These are phyloP conservation scores for Geum urbanum DNA, from an alignment of 306 rosid genomes.

Conservation along the genomic window DNA sequence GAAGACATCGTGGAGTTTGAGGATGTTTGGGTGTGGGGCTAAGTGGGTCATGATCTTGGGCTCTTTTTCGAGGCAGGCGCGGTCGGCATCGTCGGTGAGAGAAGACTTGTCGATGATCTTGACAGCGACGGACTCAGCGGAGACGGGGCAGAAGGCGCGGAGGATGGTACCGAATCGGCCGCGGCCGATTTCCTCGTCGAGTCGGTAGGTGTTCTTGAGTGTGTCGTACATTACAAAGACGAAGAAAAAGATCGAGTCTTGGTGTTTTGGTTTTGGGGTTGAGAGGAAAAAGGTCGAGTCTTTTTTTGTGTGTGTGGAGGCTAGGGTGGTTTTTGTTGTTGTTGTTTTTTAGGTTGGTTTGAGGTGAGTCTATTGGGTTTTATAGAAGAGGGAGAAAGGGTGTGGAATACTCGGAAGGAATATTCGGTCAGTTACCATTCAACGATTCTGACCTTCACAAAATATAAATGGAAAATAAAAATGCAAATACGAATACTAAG, in stretches of 20 bases:
- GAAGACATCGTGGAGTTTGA: conserved; percentile 40
- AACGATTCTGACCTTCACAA: background rate
- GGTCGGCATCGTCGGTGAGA: conserved; percentile 53
- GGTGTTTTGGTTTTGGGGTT: background rate
- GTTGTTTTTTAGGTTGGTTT: background rate
- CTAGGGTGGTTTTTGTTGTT: background rate
- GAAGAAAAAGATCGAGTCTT: background rate
- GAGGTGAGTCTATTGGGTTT: background rate
- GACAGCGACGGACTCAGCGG: conserved; percentile 43
- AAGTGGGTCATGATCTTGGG: conserved; percentile 63
- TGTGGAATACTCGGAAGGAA: conserved; percentile 21
- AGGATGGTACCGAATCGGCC: conserved; percentile 65
- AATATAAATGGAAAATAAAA: background rate
- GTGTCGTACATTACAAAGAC: conserved; percentile 44
- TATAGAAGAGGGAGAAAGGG: conserved; percentile 5
- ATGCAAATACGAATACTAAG: too few species aligned
- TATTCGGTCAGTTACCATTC: conserved; percentile 30
- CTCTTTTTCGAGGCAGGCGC: conserved; percentile 61
- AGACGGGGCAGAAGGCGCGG: conserved; percentile 42
- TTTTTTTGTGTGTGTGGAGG: too few species aligned
- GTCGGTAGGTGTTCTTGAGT: conserved; percentile 42
- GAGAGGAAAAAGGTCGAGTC: background rate
- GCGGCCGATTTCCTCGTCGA: conserved; percentile 67
- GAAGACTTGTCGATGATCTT: conserved; percentile 56
- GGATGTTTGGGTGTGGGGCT: conserved; percentile 62